Base-by-base conservation (phyloP, 2,329 filamentous ascomycete genomes). In the Hypoxylon sp. region DNA sequence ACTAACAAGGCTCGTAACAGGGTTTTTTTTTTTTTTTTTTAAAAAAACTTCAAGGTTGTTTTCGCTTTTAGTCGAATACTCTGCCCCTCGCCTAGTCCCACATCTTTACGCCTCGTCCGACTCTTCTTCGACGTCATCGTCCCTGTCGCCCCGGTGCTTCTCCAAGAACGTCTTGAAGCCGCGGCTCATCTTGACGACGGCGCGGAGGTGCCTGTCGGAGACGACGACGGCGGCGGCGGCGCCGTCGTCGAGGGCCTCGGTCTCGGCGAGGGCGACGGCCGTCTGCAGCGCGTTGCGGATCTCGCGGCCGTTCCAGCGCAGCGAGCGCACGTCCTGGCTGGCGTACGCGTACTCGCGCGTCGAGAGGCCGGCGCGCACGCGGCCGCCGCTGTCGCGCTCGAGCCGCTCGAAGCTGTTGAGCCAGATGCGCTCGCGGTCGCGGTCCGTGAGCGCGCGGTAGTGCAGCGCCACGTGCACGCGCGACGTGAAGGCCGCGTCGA, bases 391-490 rank as follows among this genome's bases (percentile, higher is more conserved):
- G 64, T 81, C 79, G 48, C 74, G 72, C 64, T 75, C 72, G 21
- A 81, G 67, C 8, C 78, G 75, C 60, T 80, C 78, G 64, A 81
- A 80, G 65, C 78, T 75, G 64, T 77, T 72, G 23, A 69, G 66
- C 78, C 79, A 81, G 67, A 81, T 79, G 53, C 74, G 73, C 61
- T 76, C 74, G 38, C 79, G 75, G 63, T 80, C 74, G 31, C 72
- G 71, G 49, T 78, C 71, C 8, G 65, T 69, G 2, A 81, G 73
- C 29, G 73, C 68, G 50, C 71, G 71, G 66, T 81, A 81, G 69
- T 80, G 77, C 41, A 82, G 71, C 4, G 78, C 77, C 2, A 82
- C 78, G 63, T 82, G 79, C 54, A 82, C 81, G 33, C 80, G 77
- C 43, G 75, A 78, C 31, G 78, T 76, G 62, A 82, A 78, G n/a